These are phyloP conservation scores for Penicillium arizonense DNA, from an alignment of 495 filamentous ascomycete genomes.

Conservation along the genomic window DNA sequence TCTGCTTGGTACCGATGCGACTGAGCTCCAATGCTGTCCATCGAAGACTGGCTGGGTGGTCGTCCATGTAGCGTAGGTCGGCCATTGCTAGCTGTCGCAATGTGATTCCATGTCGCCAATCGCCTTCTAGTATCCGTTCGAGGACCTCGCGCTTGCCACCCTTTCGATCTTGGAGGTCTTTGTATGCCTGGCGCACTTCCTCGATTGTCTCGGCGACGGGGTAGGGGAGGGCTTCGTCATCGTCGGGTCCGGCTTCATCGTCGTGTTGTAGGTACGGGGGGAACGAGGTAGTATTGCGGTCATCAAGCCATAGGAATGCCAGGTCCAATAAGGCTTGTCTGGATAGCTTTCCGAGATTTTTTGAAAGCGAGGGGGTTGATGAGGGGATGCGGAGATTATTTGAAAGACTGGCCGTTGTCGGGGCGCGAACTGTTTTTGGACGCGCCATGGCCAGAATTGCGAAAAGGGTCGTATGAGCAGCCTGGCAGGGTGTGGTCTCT, in stretches of 20 bases:
- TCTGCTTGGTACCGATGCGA: constrained; percentile 29
- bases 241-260: constrained; percentile 18
- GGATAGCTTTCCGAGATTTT: constrained; percentile 65
- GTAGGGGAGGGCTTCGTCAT: constrained; percentile 54
- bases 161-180: constrained; percentile 52
- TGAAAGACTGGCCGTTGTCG: constrained; percentile 50
- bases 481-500: neutral
- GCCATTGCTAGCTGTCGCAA: constrained; percentile 79
- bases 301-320: constrained; percentile 70
- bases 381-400: constrained; percentile 61
- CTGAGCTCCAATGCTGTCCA: constrained; percentile 70
- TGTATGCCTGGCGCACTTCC: constrained; percentile 63
- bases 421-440: constrained; percentile 40
- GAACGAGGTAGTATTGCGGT: constrained; percentile 56
- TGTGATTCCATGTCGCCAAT: constrained; percentile 76
- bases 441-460: constrained; percentile 35
- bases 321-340: constrained; percentile 68
- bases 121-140: constrained; percentile 73
- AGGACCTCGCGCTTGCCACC: constrained; percentile 72
- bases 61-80: constrained; percentile 74
- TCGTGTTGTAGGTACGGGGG: constrained; percentile 36
- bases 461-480: neutral
- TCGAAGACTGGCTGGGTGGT: constrained; percentile 67
- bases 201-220: constrained; percentile 59
- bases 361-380: constrained; percentile 59